Base-by-base conservation (phyloP, 305 asterid species). In the Solanum hybrid region DNA sequence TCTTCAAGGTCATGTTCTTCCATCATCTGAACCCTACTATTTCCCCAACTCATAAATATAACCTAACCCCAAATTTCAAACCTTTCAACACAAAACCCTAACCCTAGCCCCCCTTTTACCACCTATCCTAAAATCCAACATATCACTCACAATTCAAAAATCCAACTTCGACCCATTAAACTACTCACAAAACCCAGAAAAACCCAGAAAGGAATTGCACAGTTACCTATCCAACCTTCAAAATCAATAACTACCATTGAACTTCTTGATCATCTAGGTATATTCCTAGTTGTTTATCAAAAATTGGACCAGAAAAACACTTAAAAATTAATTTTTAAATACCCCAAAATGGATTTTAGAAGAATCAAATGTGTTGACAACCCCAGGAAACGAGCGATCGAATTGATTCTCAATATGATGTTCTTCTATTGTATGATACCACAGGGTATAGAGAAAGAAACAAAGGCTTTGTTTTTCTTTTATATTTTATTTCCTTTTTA, bases 1-100 rank as follows among this genome's bases (percentile, higher is more conserved):
- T 96, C 99, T 91, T 97, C 99, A 92, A 96, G 94, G 92, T 96
- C 98, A 82, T 91, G 91, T 89, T 92, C 97, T 87, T 92, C 93
- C 90, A 89, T 91, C 96, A 94, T 93, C 90, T 84, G 88, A 22
- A 66, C 87, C 90, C 90, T 89, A 92, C 91, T 91, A 82, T 46
- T 36, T 42, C 77, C 40, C 81, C 86, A 85, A 71, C 73, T 66
- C 82, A 90, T 51, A 87, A 80, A 69, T 38, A 29, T 42, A 82
- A 87, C 84, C 89, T 40, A 90, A 88, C 91, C 91, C 93, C 90
- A 91, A 91, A 89, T 51, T 90, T 35, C 71, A 64, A 64, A 91
- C 36, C 76, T 60, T 87, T 36, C 79, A 82, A 86, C 92, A 92
- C 89, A 88, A 94, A 94, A 92, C 94, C 95, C 97, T 91, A 94